These are phyloP conservation scores for Syzygium syzygioides DNA, from an alignment of 441 rosid species.

Conservation along the genomic window DNA sequence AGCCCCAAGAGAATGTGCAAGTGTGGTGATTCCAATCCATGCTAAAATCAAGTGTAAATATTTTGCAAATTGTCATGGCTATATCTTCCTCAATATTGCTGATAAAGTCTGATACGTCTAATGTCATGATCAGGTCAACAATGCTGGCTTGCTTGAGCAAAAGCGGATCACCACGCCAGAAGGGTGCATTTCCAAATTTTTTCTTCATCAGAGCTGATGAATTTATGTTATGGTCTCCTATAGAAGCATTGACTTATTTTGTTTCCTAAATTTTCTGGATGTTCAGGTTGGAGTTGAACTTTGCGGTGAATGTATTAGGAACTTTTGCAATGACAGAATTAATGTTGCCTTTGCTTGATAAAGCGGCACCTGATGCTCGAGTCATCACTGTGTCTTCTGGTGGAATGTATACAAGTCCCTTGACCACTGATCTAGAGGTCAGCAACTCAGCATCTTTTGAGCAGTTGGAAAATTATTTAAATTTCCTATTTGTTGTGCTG, in stretches of 20 bases:
- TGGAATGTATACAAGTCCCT: constrained; percentile 81
- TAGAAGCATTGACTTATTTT: background rate
- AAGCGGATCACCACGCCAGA: constrained; percentile 50
- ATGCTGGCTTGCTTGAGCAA: constrained; percentile 77
- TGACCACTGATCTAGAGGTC: constrained; percentile 81
- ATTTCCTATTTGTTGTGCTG: background rate
- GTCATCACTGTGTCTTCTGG: constrained; percentile 89
- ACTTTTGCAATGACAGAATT: constrained; percentile 63
- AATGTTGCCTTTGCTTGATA: constrained; percentile 74
- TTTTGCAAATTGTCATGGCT: background rate
- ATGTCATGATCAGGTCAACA: constrained; percentile 48
- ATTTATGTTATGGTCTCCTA: background rate
- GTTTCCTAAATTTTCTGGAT: background rate
- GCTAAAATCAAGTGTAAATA: background rate
- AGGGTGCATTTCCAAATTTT: constrained; percentile 42
- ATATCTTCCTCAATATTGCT: background rate
- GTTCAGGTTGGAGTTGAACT: constrained; percentile 65
- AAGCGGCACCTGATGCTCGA: constrained; percentile 75
- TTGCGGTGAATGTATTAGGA: constrained; percentile 82
- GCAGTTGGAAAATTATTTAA: background rate
- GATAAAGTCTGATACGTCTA: background rate
- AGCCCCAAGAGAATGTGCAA: background rate
- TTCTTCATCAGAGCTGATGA: background rate
- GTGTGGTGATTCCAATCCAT: background rate
- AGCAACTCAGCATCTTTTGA: background rate